phyloP scores from a whole-genome alignment of 1,139 yeast species.

The Spathaspora jeffriesii region DNA sequence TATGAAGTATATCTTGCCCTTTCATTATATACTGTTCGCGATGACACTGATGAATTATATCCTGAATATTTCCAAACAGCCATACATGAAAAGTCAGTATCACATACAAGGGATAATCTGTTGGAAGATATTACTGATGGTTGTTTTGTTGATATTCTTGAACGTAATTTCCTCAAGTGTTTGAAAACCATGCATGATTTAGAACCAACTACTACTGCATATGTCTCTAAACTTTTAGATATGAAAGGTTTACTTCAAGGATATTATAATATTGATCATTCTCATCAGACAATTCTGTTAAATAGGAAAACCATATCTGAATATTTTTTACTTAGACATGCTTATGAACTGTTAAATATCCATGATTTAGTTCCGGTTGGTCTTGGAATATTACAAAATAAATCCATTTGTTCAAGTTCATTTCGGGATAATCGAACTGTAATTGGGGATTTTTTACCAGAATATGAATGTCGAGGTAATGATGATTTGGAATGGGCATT shows the following conservation, averaged over 20 bases:
- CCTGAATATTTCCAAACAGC: constrained; percentile 35
- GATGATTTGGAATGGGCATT: constrained; percentile 85
- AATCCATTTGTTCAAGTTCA: constrained; percentile 22
- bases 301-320: constrained; percentile 53
- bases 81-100: constrained; percentile 25
- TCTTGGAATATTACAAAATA: constrained; percentile 49
- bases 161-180: constrained; percentile 58
- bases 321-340: constrained; percentile 60
- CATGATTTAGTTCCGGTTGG: constrained; percentile 66
- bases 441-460: constrained; percentile 62
- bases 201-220: constrained; percentile 70
- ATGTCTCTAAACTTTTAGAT: constrained; percentile 63
- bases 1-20: constrained; percentile 69
- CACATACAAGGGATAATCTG: constrained; percentile 15
- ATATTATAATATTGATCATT: constrained; percentile 32
- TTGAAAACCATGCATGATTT: constrained; percentile 61
- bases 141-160: constrained; percentile 61
- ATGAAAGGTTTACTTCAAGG: constrained; percentile 59
- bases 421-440: constrained; percentile 37
- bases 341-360: constrained; percentile 52
- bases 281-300: constrained; percentile 15
- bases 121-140: constrained; percentile 47
- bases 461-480: constrained; percentile 57
- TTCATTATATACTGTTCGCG: constrained; percentile 59
- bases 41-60: constrained; percentile 25